Evolutionary conservation across 768 basidiomycete genomes (phyloP), one percentile per base, ranked within the genome.

Genomic region (Sporobolomyces roseus): DNA sequence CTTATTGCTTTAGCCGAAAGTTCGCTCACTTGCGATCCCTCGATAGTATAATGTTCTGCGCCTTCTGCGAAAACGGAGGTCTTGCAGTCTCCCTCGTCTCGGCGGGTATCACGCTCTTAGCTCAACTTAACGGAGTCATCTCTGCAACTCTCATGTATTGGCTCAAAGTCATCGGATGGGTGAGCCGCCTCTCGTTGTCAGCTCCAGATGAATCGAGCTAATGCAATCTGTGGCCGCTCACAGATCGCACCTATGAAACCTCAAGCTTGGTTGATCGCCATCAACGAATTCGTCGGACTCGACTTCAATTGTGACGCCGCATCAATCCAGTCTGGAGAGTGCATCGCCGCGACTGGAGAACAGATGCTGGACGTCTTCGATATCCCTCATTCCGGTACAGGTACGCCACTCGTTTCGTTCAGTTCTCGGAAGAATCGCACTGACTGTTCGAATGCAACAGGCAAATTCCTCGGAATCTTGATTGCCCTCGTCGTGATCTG

Each of bases 251-350:
- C 71, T 0, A 65, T 73, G 60, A 70, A 75, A 74, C 76, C 77
- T 25, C 77, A 79, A 7, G 75, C 77, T 2, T 62, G 71, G n/a
- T 61, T 80, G 3, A 74, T 78, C 29, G 76, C 79, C 58, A 80
- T 81, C 76, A 81, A 81, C 65, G 80, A 80, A 60, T 68, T 74
- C 19, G 33, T 61, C 13, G 79, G 79, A 4, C 67, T 80, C 1
- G 19, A 27, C 2, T 79, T 81, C 69, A 48, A 77, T 41, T 81
- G 80, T 62, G 71, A 77, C 8, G 41, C 36, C 1, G 77, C 66
- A 2, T 68, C 78, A 25, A 68, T 80, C 27, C 29, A 61, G 5
- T 66, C 67, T 0, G 81, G 80, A 1, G 72, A 67, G 9, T 81
- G 80, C 72, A 76, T 80, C 27, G 78, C 78, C 0, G 70, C 77